phyloP scores from a whole-genome alignment of 2,329 filamentous ascomycete species.

The Ramularia endophylla region DNA sequence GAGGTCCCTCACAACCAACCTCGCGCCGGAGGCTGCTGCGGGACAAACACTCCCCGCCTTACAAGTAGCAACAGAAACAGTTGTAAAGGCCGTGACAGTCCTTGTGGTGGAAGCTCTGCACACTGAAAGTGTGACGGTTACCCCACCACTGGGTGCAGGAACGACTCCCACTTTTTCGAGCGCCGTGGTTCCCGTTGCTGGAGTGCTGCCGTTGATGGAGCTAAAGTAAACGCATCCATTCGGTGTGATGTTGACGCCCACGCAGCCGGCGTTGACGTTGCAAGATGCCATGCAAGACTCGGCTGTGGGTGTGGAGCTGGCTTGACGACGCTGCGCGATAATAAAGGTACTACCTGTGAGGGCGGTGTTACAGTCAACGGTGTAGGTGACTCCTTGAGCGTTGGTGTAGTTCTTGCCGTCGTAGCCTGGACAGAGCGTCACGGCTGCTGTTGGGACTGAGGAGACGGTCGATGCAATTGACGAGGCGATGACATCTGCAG shows the following conservation, averaged over 20 bases:
- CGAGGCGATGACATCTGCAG: no score
- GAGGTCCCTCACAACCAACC: no score
- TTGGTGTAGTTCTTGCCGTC: constrained; percentile 6
- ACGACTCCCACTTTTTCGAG: no score
- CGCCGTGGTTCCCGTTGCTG: neutral
- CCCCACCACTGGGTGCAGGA: no score
- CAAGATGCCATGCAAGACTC: constrained; percentile 8
- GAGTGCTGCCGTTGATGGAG: neutral
- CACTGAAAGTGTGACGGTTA: no score
- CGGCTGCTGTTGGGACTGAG: neutral
- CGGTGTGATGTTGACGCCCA: constrained; percentile 5
- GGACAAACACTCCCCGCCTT: no score
- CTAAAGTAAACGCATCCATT: constrained; percentile 5
- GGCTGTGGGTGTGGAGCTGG: neutral
- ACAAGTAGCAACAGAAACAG: no score
- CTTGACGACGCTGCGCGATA: neutral
- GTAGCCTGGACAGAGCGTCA: constrained; percentile 2
- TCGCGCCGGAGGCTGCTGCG: no score
- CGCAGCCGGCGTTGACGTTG: constrained; percentile 1
- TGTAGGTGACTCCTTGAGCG: constrained; percentile 1
- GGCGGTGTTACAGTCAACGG: constrained; percentile 5
- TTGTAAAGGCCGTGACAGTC: no score
- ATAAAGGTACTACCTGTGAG: neutral
- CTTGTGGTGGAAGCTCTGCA: no score
- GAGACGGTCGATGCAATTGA: neutral